Base-by-base conservation (phyloP, 2,329 filamentous ascomycete genomes). In the Hymenoscyphus scutula region DNA sequence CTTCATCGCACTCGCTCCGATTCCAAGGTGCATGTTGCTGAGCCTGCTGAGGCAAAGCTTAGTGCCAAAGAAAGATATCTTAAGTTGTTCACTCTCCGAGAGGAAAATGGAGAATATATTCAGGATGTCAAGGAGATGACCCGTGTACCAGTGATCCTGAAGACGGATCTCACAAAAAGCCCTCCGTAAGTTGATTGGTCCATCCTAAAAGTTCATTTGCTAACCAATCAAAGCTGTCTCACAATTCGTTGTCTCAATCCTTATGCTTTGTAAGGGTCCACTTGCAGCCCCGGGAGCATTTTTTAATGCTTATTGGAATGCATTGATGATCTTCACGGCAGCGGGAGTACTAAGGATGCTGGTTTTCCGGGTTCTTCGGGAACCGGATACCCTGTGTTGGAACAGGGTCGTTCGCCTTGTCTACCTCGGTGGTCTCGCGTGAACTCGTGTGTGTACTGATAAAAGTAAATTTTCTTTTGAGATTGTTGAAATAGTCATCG, bases 111-210 rank as follows among this genome's bases (percentile, higher is more conserved):
- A 68, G 91, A 98, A 71, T 96, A 96, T 80, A 97, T 99, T 73
- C 95, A 99, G 79, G 95, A 99, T 77, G 92, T 99, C 69, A 93
- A 89, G 62, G 95, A 99, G 82, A 97, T 99, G 93, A 94, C 92
- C 53, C 85, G 94, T 70, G 90, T 99, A 65, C 95, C 95, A n/a
- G 90, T 99, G 69, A 96, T 99, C 76, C 80, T 99, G 73, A 98
- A 97, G 88, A 98, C 95, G 68, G 95, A 99, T 80, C 85, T 99
- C 73, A 91, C 84, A 80, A 99, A 99, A 90, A 98, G 94, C 81
- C 95, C 95, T 79, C 95, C 95, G 93, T 99, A 90, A 88, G 95
- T 94, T 56, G 37, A 38, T 23, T 30, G 30, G 45, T 53, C 27
- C 30, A 34, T 17, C 15, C 19, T 27, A 3, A 15, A n/a, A 15